Evolutionary conservation across 208 protist genomes (phyloP).

Genomic region (Porcisia hertigi): DNA sequence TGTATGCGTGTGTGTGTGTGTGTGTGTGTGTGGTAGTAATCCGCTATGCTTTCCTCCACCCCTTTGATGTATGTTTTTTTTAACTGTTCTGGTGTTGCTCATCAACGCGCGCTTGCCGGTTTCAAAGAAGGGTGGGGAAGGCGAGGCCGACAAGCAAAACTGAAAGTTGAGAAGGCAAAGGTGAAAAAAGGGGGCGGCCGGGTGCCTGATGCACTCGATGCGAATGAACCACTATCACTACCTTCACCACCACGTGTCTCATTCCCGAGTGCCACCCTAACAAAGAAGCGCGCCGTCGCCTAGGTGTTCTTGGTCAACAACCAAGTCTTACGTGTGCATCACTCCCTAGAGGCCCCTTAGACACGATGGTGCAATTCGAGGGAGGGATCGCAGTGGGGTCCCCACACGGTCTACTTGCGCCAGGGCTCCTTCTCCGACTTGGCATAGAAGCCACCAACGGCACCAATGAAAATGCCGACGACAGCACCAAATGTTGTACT

Average conservation of each 20-base stretch:
- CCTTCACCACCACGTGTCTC: background rate
- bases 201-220: background rate
- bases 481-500: conserved; percentile 83
- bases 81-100: background rate
- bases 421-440: conserved; percentile 90
- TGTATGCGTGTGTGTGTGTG: no score
- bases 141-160: background rate
- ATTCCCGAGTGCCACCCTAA: background rate
- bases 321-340: background rate
- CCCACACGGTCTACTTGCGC: conserved; percentile 58
- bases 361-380: background rate
- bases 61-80: no score
- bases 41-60: no score
- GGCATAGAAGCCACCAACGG: conserved; percentile 84
- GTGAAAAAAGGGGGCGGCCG: background rate
- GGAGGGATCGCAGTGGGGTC: background rate
- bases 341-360: background rate
- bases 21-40: no score
- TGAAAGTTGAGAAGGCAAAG: background rate
- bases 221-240: no score
- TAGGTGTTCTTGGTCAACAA: background rate
- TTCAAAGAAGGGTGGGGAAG: background rate
- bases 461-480: conserved; percentile 76
- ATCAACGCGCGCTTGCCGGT: background rate
- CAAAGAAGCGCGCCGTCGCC: background rate